phyloP scores from a whole-genome alignment of 345 rosid species.

The Trapa incisa region DNA sequence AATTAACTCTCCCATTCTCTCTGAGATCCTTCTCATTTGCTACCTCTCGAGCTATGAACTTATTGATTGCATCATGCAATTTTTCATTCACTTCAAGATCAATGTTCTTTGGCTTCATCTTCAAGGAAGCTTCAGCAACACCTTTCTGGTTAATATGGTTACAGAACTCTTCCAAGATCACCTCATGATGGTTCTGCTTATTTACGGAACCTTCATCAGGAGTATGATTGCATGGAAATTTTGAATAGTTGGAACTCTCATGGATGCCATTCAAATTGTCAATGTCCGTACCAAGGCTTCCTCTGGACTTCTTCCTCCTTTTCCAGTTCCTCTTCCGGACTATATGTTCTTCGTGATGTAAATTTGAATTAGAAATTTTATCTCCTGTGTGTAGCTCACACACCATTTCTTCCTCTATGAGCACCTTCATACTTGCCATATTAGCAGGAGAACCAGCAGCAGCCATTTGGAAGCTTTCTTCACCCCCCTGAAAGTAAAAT shows the following conservation, averaged over 20 bases:
- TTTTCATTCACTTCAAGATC: slow-evolving; percentile 46
- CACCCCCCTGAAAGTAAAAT: slow-evolving; percentile 33
- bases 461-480: slow-evolving; percentile 21
- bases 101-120: slow-evolving; percentile 16
- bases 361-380: slow-evolving; percentile 29
- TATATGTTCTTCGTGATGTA: slow-evolving; percentile 25
- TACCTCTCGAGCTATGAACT: slow-evolving; percentile 56
- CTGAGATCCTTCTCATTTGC: slow-evolving; percentile 31
- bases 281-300: slow-evolving; percentile 37
- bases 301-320: slow-evolving; percentile 35
- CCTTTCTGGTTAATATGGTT: slow-evolving; percentile 47
- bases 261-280: slow-evolving; percentile 19
- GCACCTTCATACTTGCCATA: slow-evolving; percentile 80
- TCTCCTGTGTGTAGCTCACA: slow-evolving; percentile 27
- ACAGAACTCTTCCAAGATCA: slow-evolving; percentile 53
- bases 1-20: slow-evolving; percentile 36
- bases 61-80: slow-evolving; percentile 55
- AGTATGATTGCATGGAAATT: slow-evolving; percentile 15
- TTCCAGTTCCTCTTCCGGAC: slow-evolving; percentile 37
- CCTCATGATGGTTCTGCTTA: slow-evolving; percentile 39
- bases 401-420: slow-evolving; percentile 83
- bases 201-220: slow-evolving; percentile 20
- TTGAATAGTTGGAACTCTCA: slow-evolving; percentile 18
- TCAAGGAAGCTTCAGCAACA: slow-evolving; percentile 6
- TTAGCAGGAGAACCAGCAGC: slow-evolving; percentile 14